phyloP scores from a whole-genome alignment of 148 eudicot genomes.

The Chenopodium suecicum region DNA sequence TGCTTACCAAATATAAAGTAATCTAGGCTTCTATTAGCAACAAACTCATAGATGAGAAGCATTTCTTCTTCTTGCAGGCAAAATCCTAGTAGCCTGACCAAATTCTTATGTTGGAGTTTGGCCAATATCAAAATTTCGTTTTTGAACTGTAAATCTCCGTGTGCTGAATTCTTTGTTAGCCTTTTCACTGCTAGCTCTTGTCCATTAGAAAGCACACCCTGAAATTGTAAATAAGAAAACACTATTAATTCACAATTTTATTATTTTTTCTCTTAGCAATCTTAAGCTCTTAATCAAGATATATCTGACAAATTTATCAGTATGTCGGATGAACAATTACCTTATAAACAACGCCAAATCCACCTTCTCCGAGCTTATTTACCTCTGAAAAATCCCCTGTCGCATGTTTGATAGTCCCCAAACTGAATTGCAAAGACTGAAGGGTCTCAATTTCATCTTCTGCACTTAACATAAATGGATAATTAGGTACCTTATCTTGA shows the following conservation, averaged over 20 bases:
- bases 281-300: not conserved
- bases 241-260: too few relatives aligned
- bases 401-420: constrained; percentile 22
- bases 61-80: constrained; percentile 32
- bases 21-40: constrained; percentile 30
- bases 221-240: not conserved
- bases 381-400: constrained; percentile 21
- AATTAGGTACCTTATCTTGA: not conserved
- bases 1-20: constrained; percentile 24
- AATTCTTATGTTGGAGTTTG: constrained; percentile 26
- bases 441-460: constrained; percentile 29
- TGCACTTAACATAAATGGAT: not conserved
- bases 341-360: constrained; percentile 34
- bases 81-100: constrained; percentile 31
- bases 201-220: constrained; percentile 32
- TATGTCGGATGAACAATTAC: not conserved
- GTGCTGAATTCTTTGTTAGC: constrained; percentile 16
- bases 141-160: constrained; percentile 31
- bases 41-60: constrained; percentile 32
- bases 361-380: constrained; percentile 34
- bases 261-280: not conserved
- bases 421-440: constrained; percentile 29
- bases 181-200: constrained; percentile 28
- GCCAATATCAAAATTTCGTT: constrained; percentile 32
- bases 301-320: not conserved